Evolutionary conservation across 208 protist genomes (phyloP).

Genomic region (Trypanosoma scelopori): DNA sequence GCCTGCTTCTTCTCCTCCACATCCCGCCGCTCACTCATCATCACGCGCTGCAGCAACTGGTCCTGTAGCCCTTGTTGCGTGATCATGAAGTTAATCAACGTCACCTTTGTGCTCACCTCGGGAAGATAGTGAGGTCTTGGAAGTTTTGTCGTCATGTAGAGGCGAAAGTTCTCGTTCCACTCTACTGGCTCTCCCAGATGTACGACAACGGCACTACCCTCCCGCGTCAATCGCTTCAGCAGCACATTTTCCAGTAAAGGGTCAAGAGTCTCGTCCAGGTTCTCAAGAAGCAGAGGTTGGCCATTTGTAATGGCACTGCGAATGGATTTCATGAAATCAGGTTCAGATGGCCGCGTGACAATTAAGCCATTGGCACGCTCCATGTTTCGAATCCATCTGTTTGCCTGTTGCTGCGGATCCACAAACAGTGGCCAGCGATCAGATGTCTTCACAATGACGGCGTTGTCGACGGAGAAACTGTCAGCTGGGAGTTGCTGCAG

Average conservation of each 20-base stretch:
- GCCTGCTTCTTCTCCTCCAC: slow-evolving; percentile 96
- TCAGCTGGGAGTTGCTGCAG: slow-evolving; percentile 92
- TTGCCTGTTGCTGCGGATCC: slow-evolving; percentile 95
- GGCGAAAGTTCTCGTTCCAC: slow-evolving; percentile 94
- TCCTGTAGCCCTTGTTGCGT: slow-evolving; percentile 96
- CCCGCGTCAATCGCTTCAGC: slow-evolving; percentile 91
- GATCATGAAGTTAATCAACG: slow-evolving; percentile 97
- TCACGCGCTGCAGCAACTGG: slow-evolving; percentile 95
- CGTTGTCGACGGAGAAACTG: slow-evolving; percentile 93
- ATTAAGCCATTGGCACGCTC: slow-evolving; percentile 87
- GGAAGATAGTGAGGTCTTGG: slow-evolving; percentile 97
- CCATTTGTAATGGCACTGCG: slow-evolving; percentile 94
- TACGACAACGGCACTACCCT: slow-evolving; percentile 89
- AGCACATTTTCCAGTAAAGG: slow-evolving; percentile 97
- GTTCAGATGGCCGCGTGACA: slow-evolving; percentile 78
- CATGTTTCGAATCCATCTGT: slow-evolving; percentile 93
- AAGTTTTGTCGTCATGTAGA: slow-evolving; percentile 98
- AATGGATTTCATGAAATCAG: slow-evolving; percentile 83
- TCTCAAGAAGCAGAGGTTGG: slow-evolving; percentile 95
- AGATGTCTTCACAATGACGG: slow-evolving; percentile 92
- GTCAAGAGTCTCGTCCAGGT: slow-evolving; percentile 96
- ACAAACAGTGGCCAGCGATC: slow-evolving; percentile 93
- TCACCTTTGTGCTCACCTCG: slow-evolving; percentile 96
- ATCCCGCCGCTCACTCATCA: slow-evolving; percentile 93
- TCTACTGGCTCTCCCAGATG: slow-evolving; percentile 96